Evolutionary conservation across 2,329 filamentous ascomycete species (phyloP), one percentile per base, ranked within the genome.

Genomic region (Xylariaceae sp.): DNA sequence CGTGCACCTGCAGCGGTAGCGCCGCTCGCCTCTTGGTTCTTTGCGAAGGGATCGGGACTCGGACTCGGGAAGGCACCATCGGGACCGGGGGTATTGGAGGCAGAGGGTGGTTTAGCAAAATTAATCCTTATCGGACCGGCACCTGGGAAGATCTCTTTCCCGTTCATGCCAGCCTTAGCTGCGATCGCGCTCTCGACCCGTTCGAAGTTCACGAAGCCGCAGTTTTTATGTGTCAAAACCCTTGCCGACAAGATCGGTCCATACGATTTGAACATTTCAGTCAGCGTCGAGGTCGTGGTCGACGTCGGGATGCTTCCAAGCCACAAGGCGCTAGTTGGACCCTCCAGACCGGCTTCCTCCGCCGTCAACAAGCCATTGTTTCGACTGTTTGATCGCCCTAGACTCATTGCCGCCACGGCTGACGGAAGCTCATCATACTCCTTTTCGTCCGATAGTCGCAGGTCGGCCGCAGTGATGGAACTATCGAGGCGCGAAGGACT

Each of bases 151-250:
- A 98, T 96, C 62, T 98, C 92, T 64, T 95, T 96, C 55, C 88
- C 88, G 56, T 97, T 97, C 65, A 95, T 81, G 58, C 82, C 76
- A 11, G 81, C 81, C 61, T 90, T 94, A 12, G 92, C 92, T 44
- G 87, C 81, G 27, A 96, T 82, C 40, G 92, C 92, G 59, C 88
- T 94, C 50, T 97, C 89, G 19, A 92, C 68, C 43, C 79, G 83
- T 64, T 97, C 88, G 56, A 95, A 98, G 64, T 98, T 98, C 59
- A 98, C 90, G 54, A 98, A 98, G 3, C 90, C 92, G 60, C 92
- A 98, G 65, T 95, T 97, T 73, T 98, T 98, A 70, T 98, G 88
- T 1, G 92, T 97, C 46, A 98, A 72, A 4, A 98, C 92, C 48
- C 92, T 78, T 18, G 88, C 90, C 3, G 90, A 96, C 50, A 92